A percentile compares a stretch with the other conserved stretches of the same genome.
These are phyloP conservation scores for Thymus mandschuricus DNA, from an alignment of 257 asterid genomes.

Conservation along the genomic window DNA sequence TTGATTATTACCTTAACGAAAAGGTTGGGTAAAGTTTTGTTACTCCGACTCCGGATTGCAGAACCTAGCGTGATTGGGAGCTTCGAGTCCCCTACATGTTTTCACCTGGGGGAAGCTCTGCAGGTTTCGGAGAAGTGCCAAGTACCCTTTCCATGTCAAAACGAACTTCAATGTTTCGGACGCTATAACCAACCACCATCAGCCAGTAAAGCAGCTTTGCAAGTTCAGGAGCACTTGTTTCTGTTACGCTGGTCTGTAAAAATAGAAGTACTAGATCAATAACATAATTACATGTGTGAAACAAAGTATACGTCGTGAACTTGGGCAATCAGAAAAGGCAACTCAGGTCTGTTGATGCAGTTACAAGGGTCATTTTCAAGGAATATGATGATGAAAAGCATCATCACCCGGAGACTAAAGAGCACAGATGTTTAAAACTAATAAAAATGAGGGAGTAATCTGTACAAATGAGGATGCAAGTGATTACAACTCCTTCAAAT, in stretches of 20 bases:
- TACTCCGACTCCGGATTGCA: conserved; percentile 24
- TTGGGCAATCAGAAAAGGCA: conserved; percentile 14
- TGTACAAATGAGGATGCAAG: not conserved
- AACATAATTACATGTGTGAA: not conserved
- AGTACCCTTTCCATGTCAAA: conserved; percentile 96
- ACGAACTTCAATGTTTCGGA: conserved; percentile 94
- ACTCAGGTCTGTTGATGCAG: conserved; percentile 12
- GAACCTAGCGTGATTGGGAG: conserved; percentile 22
- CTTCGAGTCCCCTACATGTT: conserved; percentile 48
- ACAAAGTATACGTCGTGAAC: conserved; percentile 2
- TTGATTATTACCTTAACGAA: conserved; percentile 25
- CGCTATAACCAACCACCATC: conserved; percentile 97
- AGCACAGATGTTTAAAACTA: not conserved
- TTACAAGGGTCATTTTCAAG: conserved; percentile 20
- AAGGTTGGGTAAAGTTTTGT: conserved; percentile 23
- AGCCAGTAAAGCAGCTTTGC: conserved; percentile 97
- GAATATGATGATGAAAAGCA: not conserved
- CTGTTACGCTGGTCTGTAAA: conserved; percentile 83
- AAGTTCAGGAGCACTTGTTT: conserved; percentile 89
- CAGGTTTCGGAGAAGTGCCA: conserved; percentile 78
- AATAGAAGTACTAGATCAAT: conserved; percentile 19
- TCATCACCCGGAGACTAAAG: not conserved
- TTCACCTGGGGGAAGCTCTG: conserved; percentile 98
- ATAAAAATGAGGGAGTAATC: not conserved
- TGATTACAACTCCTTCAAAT: not conserved